phyloP scores from a whole-genome alignment of 2,329 filamentous ascomycete species.

The Exophiala aquamarina region DNA sequence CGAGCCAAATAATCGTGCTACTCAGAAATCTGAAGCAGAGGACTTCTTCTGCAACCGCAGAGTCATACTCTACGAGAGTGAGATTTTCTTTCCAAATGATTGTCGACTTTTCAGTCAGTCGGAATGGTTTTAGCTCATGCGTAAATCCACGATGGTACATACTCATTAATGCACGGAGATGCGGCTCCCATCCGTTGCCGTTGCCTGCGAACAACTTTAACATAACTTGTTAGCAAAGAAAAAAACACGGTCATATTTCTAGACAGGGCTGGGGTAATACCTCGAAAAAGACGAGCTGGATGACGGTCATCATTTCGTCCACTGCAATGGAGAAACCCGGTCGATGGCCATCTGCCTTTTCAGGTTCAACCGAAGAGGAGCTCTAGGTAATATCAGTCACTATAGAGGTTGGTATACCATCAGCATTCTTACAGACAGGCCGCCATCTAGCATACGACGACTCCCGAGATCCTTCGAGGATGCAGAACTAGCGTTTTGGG shows the following conservation, averaged over 20 bases:
- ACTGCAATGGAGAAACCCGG: no score
- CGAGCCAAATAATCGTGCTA: slow-evolving; percentile 4
- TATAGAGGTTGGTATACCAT: no score
- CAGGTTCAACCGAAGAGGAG: no score
- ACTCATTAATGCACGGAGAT: background rate
- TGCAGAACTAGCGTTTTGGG: no score
- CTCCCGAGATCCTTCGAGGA: no score
- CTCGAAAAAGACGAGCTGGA: slow-evolving; percentile 1
- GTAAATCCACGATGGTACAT: background rate
- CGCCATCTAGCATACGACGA: no score
- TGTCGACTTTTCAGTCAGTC: background rate
- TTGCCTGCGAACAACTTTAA: background rate
- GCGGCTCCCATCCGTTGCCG: background rate
- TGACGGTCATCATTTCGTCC: background rate
- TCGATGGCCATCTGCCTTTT: no score
- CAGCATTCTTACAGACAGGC: no score
- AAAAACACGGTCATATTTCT: background rate
- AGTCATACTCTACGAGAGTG: background rate
- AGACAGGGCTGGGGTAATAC: background rate
- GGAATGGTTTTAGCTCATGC: background rate
- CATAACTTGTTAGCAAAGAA: background rate
- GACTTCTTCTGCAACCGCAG: slow-evolving; percentile 3
- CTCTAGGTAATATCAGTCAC: no score
- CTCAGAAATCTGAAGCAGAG: slow-evolving; percentile 3
- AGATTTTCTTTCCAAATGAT: background rate